Conservation (phyloP, 208 protist genomes). For the Naegleria gruberi region DNA sequence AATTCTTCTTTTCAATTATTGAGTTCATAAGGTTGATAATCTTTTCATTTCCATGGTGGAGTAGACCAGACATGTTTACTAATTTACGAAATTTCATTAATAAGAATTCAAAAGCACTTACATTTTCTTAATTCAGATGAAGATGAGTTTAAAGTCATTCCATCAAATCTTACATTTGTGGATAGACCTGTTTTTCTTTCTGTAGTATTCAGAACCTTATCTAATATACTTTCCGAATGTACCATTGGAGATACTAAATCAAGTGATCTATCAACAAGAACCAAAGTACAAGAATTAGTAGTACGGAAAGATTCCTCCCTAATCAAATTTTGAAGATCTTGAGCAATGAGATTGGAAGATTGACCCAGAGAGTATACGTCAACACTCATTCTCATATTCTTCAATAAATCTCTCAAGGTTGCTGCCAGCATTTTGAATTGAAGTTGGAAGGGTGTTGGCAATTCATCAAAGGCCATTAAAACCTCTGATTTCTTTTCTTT, state of each 20-base stretch:
- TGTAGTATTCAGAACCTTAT: not conserved
- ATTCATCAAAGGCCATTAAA: not conserved
- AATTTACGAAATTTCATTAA: not conserved
- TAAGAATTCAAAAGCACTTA: not conserved
- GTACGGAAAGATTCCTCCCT: not conserved
- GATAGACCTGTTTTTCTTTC: not conserved
- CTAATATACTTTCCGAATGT: not conserved
- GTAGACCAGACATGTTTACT: not conserved
- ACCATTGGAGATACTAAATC: not conserved
- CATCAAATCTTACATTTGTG: too few relatives aligned
- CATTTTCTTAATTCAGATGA: not conserved
- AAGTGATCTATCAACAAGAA: not conserved
- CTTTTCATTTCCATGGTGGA: not conserved
- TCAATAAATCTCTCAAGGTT: not conserved
- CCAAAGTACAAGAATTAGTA: not conserved
- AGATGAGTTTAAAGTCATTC: not conserved
- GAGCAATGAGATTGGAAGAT: not conserved
- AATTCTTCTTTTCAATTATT: not conserved
- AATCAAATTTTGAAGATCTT: not conserved
- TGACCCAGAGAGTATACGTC: not conserved
- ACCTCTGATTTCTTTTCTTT: not conserved
- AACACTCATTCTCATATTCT: not conserved
- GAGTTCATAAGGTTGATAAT: not conserved
- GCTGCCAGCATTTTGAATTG: not conserved
- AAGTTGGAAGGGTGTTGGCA: not conserved